Conservation (phyloP, 2,329 filamentous ascomycete genomes). For the Camptophora hylomeconis region DNA sequence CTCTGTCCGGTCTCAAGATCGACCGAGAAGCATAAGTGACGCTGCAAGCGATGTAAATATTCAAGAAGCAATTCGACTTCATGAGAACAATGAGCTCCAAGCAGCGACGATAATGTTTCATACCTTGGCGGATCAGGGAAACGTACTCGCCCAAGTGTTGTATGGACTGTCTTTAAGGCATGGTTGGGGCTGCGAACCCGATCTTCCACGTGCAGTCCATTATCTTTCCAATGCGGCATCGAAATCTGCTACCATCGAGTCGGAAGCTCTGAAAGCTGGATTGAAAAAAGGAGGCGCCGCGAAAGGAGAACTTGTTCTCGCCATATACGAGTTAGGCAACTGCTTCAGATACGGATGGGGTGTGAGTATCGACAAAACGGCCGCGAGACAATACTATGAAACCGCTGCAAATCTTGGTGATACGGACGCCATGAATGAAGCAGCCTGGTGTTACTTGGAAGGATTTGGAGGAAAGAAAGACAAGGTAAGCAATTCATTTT, state of each 20-base stretch:
- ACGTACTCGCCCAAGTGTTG: conserved; percentile 86
- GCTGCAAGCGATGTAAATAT: conserved; percentile 47
- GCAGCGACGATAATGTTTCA: conserved; percentile 77
- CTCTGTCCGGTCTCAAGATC: conserved; percentile 5
- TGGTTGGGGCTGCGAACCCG: conserved; percentile 74
- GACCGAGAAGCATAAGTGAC: conserved; percentile 18
- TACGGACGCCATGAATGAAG: conserved; percentile 91
- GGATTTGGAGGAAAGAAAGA: conserved; percentile 98
- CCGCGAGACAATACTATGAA: conserved; percentile 87
- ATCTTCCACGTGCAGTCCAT: conserved; percentile 60
- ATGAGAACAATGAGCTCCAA: conserved; percentile 70
- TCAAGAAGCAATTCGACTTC: conserved; percentile 86
- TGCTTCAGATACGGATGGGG: conserved; percentile 91
- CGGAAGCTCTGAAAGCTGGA: conserved; percentile 70
- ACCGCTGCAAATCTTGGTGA: conserved; percentile 94
- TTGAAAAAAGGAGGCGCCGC: conserved; percentile 87
- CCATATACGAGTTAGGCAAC: conserved; percentile 74
- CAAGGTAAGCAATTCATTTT: conserved; percentile 56
- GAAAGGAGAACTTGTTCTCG: conserved; percentile 90
- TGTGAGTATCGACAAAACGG: conserved; percentile 69
- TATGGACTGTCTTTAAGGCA: conserved; percentile 73
- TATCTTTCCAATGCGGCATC: conserved; percentile 82
- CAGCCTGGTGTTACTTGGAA: conserved; percentile 87
- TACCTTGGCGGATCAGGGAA: conserved; percentile 69
- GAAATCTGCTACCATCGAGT: conserved; percentile 79